A percentile compares a stretch with the other conserved stretches of the same genome.
Evolutionary conservation across 805 yeast genomes (phyloP).

Genomic region (Peterozyma toletana): DNA sequence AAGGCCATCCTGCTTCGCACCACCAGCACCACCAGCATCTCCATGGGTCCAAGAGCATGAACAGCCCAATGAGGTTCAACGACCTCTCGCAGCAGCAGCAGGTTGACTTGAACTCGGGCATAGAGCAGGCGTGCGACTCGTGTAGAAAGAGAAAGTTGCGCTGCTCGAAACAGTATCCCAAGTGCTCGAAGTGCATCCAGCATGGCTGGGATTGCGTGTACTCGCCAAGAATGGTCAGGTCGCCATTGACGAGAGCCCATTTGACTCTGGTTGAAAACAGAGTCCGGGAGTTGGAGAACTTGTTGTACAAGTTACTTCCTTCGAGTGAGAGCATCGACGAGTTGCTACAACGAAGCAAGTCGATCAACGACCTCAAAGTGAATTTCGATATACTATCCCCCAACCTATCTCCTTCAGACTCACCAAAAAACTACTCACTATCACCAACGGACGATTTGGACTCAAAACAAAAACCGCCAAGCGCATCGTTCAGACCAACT

Average conservation of each 20-base stretch:
- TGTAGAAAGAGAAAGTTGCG: slow-evolving; percentile 75
- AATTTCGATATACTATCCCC: not conserved
- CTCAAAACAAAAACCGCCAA: not conserved
- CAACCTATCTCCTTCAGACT: not conserved
- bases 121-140: slow-evolving; percentile 71
- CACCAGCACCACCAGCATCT: too few relatives aligned
- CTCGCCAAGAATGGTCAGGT: slow-evolving; percentile 70
- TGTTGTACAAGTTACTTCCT: slow-evolving; percentile 35
- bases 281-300: slow-evolving; percentile 36
- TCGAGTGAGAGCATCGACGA: slow-evolving; percentile 37
- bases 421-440: slow-evolving; percentile 2
- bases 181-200: slow-evolving; percentile 65
- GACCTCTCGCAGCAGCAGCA: too few relatives aligned
- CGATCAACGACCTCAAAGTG: not conserved
- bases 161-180: slow-evolving; percentile 75
- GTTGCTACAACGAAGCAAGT: slow-evolving; percentile 6
- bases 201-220: slow-evolving; percentile 73
- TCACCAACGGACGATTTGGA: not conserved
- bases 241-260: slow-evolving; percentile 78
- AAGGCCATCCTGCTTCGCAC: too few relatives aligned
- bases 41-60: too few relatives aligned
- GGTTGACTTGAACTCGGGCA: slow-evolving; percentile 8
- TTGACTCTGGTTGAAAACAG: slow-evolving; percentile 67
- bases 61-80: too few relatives aligned
- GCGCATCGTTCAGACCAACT: slow-evolving; percentile 12